Base-by-base conservation (phyloP, 2,329 filamentous ascomycete species). In the Colletotrichum truncatum region DNA sequence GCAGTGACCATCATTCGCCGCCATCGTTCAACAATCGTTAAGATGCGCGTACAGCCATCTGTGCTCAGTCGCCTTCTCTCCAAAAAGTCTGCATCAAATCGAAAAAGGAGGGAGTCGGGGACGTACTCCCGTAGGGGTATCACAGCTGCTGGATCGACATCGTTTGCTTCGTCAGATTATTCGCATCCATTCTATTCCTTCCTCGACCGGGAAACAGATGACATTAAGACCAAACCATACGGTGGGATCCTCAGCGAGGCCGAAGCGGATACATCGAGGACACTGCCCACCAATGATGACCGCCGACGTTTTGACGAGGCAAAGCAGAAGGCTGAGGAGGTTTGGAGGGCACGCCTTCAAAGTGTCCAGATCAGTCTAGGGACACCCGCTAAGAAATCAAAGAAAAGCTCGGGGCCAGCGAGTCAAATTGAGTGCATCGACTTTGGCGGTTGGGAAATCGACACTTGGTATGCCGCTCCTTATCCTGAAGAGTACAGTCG, bases 371-470 rank as follows among this genome's bases (percentile, higher is more conserved):
- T 87, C 26, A 89, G 88, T 66, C 80, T 83, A n/a, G 88, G 89
- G 45, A 82, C 85, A 14, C 87, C 88, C 12, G 79, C 85, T 21
- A 90, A 89, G 72, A 91, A 89, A 73, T 82, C 88, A 16, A 89
- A 90, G 70, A 97, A 97, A 74, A 83, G 91, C 4, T 89, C 89
- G n/a, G 93, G 93, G 0, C 93, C 93, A 26, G 93, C 93, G 4
- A 98, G 94, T 77, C 96, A 98, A 79, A 98, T 99, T 76, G 97
- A 98, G 77, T 98, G 94, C 79, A 97, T 99, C 80, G 96, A 97
- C 73, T 98, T 99, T 80, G 96, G 96, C 46, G 93, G 94, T 54
- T 97, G 92, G 85, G 96, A 99, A 77, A 99, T 99, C 71, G 96
- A 99, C 76, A 99, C 96, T 3, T 98, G 96, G 94, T 98, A 99